Conservation (phyloP, 2,329 filamentous ascomycete species). For the Sclerotinia glacialis region DNA sequence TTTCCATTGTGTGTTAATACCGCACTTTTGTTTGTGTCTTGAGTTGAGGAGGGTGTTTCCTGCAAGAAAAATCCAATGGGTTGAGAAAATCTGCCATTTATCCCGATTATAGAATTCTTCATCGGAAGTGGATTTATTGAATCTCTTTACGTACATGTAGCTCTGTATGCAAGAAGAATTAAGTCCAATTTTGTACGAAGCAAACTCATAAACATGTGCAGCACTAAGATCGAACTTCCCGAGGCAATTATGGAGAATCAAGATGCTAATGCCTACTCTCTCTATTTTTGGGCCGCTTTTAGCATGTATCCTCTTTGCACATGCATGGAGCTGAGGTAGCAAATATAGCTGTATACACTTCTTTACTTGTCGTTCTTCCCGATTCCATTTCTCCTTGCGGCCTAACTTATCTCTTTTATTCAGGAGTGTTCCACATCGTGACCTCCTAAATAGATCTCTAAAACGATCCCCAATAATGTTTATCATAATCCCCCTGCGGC, state of each 20-base stretch:
- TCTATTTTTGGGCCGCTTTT: not conserved
- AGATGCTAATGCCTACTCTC: not conserved
- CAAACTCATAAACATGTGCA: not conserved
- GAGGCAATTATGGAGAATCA: no score
- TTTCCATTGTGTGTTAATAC: not conserved
- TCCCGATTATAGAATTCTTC: not conserved
- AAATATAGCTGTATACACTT: not conserved
- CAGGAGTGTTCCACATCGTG: no score
- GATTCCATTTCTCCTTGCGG: not conserved
- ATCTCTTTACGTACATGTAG: no score
- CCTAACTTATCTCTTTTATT: no score
- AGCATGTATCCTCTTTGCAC: not conserved
- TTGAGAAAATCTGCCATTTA: not conserved
- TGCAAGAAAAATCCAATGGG: not conserved
- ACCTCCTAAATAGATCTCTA: not conserved
- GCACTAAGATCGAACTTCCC: not conserved
- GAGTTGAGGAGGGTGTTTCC: not conserved
- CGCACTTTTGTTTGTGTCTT: not conserved
- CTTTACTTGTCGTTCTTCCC: not conserved
- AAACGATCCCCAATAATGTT: slow-evolving; percentile 20
- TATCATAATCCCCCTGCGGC: slow-evolving; percentile 17
- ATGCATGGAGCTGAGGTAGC: not conserved
- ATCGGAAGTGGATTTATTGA: not conserved
- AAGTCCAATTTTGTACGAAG: no score
- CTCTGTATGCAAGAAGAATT: not conserved